Base-by-base conservation (phyloP, 148 eudicot species). In the Persicaria tinctoria region DNA sequence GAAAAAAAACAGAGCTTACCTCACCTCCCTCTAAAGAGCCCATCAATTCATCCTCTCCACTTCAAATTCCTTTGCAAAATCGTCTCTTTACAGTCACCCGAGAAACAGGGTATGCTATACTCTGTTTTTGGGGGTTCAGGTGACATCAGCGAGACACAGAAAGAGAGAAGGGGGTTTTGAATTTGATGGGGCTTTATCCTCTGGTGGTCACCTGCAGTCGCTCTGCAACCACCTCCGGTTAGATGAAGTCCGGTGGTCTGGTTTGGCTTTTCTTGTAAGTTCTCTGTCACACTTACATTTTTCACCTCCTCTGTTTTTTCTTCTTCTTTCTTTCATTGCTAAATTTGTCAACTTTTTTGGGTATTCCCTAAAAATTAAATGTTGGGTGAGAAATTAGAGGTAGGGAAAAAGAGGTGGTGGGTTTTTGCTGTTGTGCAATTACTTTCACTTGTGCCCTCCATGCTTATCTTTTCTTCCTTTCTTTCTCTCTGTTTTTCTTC, bases 191-290 rank as follows among this genome's bases (percentile, higher is more conserved):
- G 3, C 18, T 71, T 3, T 51, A 57, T 49, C 38, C 23, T 16
- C 78, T 73, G 69, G 27, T 7, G 5, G 12, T 46, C 32, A 27
- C 9, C 41, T 27, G 41, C 41, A 62, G 70, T 64, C 10, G 70
- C 46, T 72, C 75, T 62, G 71, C 64, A 64, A 10, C 66, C 68
- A 50, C 53, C 23, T 48, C 53, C 18, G 53, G 73, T 46, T 46
- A 77, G 20, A 60, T 60, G 51, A 77, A 69, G 80, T 80, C 84
- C 41, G 84, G 79, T 79, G 84, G 77, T 81, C 79, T 75, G 48
- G 72, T 81, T 81, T 75, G 48, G 72, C 77, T 55, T 79, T 81
- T 81, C 14, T 79, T 64, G 82, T 72, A 76, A 78, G 5, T 51
- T 77, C 59, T 69, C 57, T 4, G 50, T 47, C 54, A 46, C 47